A percentile compares a stretch with the other conserved stretches of the same genome.
Evolutionary conservation across 306 rosid species (phyloP).

Genomic region (Abrus precatorius): DNA sequence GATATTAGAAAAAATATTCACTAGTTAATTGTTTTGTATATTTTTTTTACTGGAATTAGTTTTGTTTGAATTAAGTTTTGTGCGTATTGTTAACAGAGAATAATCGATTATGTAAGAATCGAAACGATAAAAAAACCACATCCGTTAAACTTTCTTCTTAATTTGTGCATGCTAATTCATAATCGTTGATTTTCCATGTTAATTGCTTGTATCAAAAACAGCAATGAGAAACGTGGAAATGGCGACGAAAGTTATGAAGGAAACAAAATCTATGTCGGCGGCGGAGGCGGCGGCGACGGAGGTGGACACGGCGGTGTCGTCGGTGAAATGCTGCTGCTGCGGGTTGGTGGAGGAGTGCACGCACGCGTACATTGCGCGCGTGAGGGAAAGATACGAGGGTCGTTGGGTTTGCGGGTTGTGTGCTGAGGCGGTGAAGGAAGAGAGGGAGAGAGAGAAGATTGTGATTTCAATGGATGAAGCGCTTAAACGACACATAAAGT

Average conservation of each 20-base stretch:
- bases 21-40: no score
- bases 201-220: not conserved
- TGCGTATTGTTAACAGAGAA: no score
- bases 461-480: slow-evolving; percentile 71
- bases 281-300: slow-evolving; percentile 26
- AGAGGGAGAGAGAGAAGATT: slow-evolving; percentile 40
- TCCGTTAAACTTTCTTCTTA: no score
- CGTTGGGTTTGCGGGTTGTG: slow-evolving; percentile 92
- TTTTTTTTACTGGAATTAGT: no score
- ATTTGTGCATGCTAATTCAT: no score
- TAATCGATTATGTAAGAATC: no score
- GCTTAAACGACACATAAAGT: slow-evolving; percentile 62
- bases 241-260: slow-evolving; percentile 35
- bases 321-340: slow-evolving; percentile 77
- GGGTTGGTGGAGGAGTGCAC: slow-evolving; percentile 87
- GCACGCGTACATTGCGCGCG: slow-evolving; percentile 61
- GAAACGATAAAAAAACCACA: no score
- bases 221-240: not conserved
- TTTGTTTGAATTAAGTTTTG: no score
- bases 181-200: no score
- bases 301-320: slow-evolving; percentile 53
- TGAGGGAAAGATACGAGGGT: slow-evolving; percentile 67
- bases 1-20: no score
- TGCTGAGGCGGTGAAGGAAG: slow-evolving; percentile 79
- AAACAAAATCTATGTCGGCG: slow-evolving; percentile 43